Base-by-base conservation (phyloP, 2,329 filamentous ascomycete genomes). In the Phyllosticta ampelicida region DNA sequence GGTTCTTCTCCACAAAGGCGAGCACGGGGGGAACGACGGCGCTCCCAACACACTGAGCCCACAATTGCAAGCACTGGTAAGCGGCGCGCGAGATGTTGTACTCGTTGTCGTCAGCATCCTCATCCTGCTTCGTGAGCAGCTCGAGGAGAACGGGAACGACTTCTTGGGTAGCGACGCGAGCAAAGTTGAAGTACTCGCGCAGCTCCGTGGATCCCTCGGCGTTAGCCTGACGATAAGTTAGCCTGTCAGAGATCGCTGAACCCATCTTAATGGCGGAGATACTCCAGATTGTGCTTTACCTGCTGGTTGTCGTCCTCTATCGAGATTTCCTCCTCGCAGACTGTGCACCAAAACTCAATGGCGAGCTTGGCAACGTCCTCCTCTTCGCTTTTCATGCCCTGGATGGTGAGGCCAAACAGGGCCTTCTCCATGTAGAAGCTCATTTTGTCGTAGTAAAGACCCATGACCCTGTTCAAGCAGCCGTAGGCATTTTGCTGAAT, bases 351-450 rank as follows among this genome's bases (percentile, higher is more conserved):
- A 78, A 99, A 99, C 73, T 99, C 94, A 64, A 99, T 90, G 44
- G 94, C 94, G 59, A 99, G 81, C 81, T 99, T 99, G 62, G 94
- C 89, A 56, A 99, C 94, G 71, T 99, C 94, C 74, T 99, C 94
- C 66, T 99, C 94, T 8, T 91, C 86, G 67, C 85, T 95, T 83
- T 96, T 96, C 94, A 99, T 99, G 65, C 94, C 94, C 71, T 96
- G 86, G 63, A 99, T 96, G 48, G 94, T 99, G 48, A 99, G 81
- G 60, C 94, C 94, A 67, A 99, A 99, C 50, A 99, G 82, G 36
- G 94, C 94, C 83, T 97, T 97, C 80, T 99, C 94, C 94, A 99
- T 99, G 79, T 99, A 99, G 77, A 96, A 99, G 68, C 91, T 87
- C 94, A 99, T 99, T 78, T 96, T 95, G 69, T 99, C 94, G 74